These are phyloP conservation scores for Mortierella sp. DNA, from an alignment of 371 early-diverging fungal species.

Conservation along the genomic window DNA sequence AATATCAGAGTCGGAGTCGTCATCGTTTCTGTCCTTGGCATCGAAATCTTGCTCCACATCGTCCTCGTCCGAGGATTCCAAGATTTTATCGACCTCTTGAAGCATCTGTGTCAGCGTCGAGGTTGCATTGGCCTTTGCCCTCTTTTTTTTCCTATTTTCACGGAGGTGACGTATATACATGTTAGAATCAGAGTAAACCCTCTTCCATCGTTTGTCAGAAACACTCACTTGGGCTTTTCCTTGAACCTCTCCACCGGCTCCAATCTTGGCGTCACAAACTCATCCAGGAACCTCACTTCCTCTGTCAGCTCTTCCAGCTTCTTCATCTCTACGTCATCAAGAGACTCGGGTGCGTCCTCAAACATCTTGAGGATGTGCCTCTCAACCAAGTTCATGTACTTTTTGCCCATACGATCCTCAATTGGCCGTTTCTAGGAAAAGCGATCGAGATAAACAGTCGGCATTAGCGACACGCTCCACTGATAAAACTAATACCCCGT, in stretches of 20 bases:
- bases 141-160: background rate
- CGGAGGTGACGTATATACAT: too few species aligned
- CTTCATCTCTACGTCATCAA: constrained; percentile 44
- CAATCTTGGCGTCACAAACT: constrained; percentile 16
- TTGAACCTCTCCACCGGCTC: too few species aligned
- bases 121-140: background rate
- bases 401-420: constrained; percentile 29
- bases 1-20: constrained; percentile 17
- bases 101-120: constrained; percentile 25
- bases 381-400: constrained; percentile 37
- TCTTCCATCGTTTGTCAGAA: too few species aligned
- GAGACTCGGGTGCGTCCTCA: constrained; percentile 42
- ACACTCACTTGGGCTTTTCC: too few species aligned
- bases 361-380: constrained; percentile 52
- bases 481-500: too few species aligned
- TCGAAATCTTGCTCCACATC: constrained; percentile 13
- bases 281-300: constrained; percentile 31
- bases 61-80: constrained; percentile 31
- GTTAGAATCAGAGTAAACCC: too few species aligned
- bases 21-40: background rate
- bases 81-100: constrained; percentile 33
- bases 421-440: constrained; percentile 32
- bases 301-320: constrained; percentile 42
- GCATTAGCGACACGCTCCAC: too few species aligned
- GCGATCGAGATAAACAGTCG: background rate